Conservation (phyloP, 2,329 filamentous ascomycete species). For the Penicillium sp. region DNA sequence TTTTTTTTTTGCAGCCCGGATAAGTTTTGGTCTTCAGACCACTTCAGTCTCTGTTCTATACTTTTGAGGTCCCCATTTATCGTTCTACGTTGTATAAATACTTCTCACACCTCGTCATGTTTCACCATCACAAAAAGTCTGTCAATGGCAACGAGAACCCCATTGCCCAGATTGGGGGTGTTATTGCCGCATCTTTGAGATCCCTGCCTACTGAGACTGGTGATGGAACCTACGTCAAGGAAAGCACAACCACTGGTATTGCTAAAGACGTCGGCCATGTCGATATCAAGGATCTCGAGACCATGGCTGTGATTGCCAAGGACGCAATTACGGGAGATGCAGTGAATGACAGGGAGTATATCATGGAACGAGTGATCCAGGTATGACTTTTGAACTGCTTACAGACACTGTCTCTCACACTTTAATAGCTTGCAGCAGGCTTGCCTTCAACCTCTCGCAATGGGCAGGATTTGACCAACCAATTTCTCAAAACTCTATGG, state of each 20-base stretch:
- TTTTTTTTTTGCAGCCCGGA: background rate
- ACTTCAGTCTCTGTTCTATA: background rate
- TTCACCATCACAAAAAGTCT: slow-evolving; percentile 17
- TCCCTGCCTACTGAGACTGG: slow-evolving; percentile 42
- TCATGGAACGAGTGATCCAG: slow-evolving; percentile 57
- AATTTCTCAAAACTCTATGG: slow-evolving; percentile 53
- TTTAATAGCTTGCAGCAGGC: slow-evolving; percentile 33
- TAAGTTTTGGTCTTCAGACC: background rate
- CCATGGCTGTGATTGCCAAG: slow-evolving; percentile 40
- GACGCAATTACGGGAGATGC: slow-evolving; percentile 48
- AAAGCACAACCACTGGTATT: slow-evolving; percentile 32
- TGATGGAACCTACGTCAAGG: slow-evolving; percentile 40
- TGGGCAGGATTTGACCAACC: slow-evolving; percentile 44
- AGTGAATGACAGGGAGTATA: slow-evolving; percentile 58
- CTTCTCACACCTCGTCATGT: slow-evolving; percentile 14
- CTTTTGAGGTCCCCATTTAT: background rate
- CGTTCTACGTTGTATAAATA: background rate
- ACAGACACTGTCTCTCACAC: slow-evolving; percentile 1
- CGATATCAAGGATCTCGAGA: slow-evolving; percentile 44
- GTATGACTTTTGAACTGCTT: slow-evolving; percentile 16
- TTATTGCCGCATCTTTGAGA: slow-evolving; percentile 40
- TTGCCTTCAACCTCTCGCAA: slow-evolving; percentile 36
- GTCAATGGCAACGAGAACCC: slow-evolving; percentile 33
- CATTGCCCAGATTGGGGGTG: slow-evolving; percentile 37
- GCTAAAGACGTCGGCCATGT: slow-evolving; percentile 47